Base-by-base conservation (phyloP, 1,284 basidiomycete species). In the Pisolithus thermaeus region DNA sequence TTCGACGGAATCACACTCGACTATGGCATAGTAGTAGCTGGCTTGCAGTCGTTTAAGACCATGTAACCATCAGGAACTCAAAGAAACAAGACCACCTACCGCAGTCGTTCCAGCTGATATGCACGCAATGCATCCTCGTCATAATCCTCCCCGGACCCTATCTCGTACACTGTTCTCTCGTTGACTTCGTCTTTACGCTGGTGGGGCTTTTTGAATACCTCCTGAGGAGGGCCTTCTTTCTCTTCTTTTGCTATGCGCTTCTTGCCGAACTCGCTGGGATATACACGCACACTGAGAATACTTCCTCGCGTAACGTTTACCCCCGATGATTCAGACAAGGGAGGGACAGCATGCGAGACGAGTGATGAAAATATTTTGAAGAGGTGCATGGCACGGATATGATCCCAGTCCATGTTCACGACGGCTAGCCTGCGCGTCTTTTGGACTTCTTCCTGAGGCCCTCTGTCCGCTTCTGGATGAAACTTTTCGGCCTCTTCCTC, bases 361-460 rank as follows among this genome's bases (percentile, higher is more conserved):
- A 96, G 80, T 4, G 94, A 97, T 35, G 91, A 84, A 70, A 93
- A 94, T 40, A 99, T 90, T 69, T 92, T 93, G 80, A 83, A 97
- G 23, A 99, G 74, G 68, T 99, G 95, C 35, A 75, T 75, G 1
- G 96, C 92, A 46, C 90, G 87, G 51, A 99, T 83, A 70, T 98
- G 83, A 69, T 99, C 97, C 97, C 97, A 99, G 71, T 99, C 97
- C 54, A 99, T 80, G 67, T 99, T 98, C 59, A 99, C 96, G 27
- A 90, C 83, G 0, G 96, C 97, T 6, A 98, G 71, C 12, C 96
- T 80, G 44, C 75, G 78, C 1, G 91, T 92, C n/a, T 75, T 75
- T n/a, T 73, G 23, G 2, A 58, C 66, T 25, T 70, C 70, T 14
- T 57, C 63, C 35, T 63, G 70, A 56, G 56, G 81, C 78, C 49